phyloP scores from a whole-genome alignment of 2,329 filamentous ascomycete species.

The Pseudocercospora musae region DNA sequence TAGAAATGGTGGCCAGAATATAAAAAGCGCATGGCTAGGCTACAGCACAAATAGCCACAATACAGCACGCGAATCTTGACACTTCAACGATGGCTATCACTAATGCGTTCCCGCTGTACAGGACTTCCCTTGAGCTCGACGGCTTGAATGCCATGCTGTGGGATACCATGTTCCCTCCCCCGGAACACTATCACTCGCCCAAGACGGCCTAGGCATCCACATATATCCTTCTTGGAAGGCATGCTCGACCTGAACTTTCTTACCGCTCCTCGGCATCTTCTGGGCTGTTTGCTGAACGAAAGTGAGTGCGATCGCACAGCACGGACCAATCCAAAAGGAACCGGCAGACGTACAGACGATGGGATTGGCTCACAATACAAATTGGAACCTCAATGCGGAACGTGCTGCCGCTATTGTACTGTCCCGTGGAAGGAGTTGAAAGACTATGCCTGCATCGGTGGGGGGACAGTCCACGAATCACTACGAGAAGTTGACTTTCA shows the following conservation, averaged over 20 bases:
- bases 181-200: background rate
- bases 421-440: background rate
- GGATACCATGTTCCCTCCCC: background rate
- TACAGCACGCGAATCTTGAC: background rate
- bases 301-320: conserved; percentile 7
- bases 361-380: background rate
- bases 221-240: background rate
- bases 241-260: background rate
- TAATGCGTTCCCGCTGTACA: background rate
- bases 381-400: background rate
- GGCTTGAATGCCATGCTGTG: background rate
- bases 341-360: background rate
- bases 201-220: background rate
- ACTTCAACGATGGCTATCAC: background rate
- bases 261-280: conserved; percentile 4
- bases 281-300: background rate
- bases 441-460: background rate
- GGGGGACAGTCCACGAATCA: background rate
- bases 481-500: background rate
- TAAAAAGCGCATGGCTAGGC: background rate
- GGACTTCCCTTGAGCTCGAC: background rate
- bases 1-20: too few species aligned
- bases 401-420: background rate
- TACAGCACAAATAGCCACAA: background rate
- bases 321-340: background rate